Conservation (phyloP, 2,329 filamentous ascomycete species). For the Diaporthe eres region DNA sequence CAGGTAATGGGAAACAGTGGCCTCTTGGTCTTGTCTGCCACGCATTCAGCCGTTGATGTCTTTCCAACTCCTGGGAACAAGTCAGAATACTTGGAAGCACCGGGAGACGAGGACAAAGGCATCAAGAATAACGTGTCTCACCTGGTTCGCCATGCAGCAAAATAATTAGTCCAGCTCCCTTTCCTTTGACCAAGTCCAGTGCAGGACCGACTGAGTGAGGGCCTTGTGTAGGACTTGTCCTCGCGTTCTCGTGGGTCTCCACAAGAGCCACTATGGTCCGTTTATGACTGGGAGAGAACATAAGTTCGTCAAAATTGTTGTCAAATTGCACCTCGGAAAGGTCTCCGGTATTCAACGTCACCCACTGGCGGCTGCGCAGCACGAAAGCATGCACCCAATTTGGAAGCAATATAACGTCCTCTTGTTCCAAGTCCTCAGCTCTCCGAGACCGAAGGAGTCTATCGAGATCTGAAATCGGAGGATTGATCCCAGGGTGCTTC, state of each 20-base stretch:
- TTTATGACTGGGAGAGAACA: background rate
- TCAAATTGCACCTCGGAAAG: conserved; percentile 11
- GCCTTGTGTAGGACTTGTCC: background rate
- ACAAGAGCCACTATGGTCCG: conserved; percentile 2
- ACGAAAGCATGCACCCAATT: conserved; percentile 34
- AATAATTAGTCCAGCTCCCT: conserved; percentile 28
- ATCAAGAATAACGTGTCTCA: background rate
- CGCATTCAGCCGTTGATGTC: conserved; percentile 69
- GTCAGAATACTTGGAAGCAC: background rate
- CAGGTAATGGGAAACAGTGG: conserved; percentile 67
- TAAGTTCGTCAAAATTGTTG: conserved; percentile 17
- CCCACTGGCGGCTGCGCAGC: conserved; percentile 34
- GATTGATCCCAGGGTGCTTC: background rate
- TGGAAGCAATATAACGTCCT: conserved; percentile 34
- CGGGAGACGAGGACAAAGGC: fast-evolving
- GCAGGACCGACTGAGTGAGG: background rate
- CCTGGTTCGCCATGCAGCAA: conserved; percentile 32
- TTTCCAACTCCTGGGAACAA: conserved; percentile 65
- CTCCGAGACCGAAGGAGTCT: background rate
- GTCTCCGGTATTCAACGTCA: background rate
- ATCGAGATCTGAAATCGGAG: background rate
- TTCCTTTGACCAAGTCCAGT: conserved; percentile 27
- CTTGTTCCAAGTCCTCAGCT: background rate
- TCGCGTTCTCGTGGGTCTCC: conserved; percentile 7
- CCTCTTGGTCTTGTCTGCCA: conserved; percentile 64